Percentiles rank a stretch among this genome's conserved stretches.
These are phyloP conservation scores for Amauroascus verrucosus DNA, from an alignment of 2,329 filamentous ascomycete genomes.

Conservation along the genomic window DNA sequence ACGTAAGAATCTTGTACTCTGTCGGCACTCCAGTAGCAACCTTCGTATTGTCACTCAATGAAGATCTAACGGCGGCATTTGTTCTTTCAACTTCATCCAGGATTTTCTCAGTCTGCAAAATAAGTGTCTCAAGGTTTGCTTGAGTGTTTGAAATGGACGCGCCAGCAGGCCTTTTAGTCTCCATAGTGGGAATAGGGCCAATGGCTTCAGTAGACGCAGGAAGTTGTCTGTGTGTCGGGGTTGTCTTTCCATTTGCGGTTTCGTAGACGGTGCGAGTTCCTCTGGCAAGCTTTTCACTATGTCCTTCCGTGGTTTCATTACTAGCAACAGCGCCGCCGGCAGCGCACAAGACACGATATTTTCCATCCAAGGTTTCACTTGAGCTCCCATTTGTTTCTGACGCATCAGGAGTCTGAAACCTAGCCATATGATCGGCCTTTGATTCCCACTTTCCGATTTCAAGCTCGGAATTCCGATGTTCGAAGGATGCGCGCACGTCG, in stretches of 20 bases:
- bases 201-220: not conserved
- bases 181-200: not conserved
- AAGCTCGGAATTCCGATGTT: constrained; percentile 14
- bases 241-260: constrained; percentile 18
- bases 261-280: constrained; percentile 21
- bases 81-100: constrained; percentile 3
- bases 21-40: not conserved
- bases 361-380: not conserved
- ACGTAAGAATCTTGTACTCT: constrained; percentile 29
- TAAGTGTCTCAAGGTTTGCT: not conserved
- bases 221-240: constrained; percentile 5
- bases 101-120: not conserved
- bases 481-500: constrained; percentile 29
- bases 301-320: not conserved
- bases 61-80: not conserved
- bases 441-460: constrained; percentile 2
- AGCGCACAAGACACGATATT: not conserved
- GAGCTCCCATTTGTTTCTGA: not conserved
- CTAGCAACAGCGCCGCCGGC: not conserved
- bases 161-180: not conserved
- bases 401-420: not conserved
- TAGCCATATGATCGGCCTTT: not conserved
- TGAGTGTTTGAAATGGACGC: not conserved
- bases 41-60: constrained; percentile 1
- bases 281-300: constrained; percentile 9